Evolutionary conservation across 768 basidiomycete species (phyloP), one percentile per base, ranked within the genome.

Genomic region (Hygrophorus russula): DNA sequence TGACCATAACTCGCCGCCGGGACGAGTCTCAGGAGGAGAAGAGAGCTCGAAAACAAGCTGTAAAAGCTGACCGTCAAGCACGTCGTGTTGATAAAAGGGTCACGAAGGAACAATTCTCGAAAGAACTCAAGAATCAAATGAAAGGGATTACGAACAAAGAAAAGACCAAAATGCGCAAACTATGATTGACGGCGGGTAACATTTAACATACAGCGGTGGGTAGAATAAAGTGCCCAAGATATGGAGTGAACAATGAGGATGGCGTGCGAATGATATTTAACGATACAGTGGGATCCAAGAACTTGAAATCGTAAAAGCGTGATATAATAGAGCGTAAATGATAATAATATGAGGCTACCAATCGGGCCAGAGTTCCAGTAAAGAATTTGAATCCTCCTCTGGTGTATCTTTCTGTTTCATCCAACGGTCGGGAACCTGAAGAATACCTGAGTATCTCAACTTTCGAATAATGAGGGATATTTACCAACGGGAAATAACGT

Each of bases 361-460:
- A 55, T 79, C 79, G 2, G 75, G 76, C 76, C 77, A 79, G 32
- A 79, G 59, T 45, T 81, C 78, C 20, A 62, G 61, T 2, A 79
- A 63, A 46, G 64, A 57, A 45, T 70, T 69, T 4, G 71, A 62
- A 48, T 88, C 86, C 54, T 87, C 86, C 56, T 89, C 85, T 1
- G 85, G 76, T 0, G 72, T 69, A 52, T 90, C 85, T 43, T 71
- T 75, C 47, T 81, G 81, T 59, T 91, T 91, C 83, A 87, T 85
- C 88, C 88, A 91, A 39, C 89, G 75, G 59, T 91, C 88, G 8
- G 88, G 88, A 36, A 86, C 75, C 88, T 91, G 18, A 30, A 20
- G 10, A 29, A 45, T n/a, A 42, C 44, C 34, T 20, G 32, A 34
- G 30, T 18, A 19, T 36, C 20, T 31, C 11, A 33, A 34, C 7